phyloP scores from a whole-genome alignment of 1,284 basidiomycete genomes.

The Cryptococcus sp. region DNA sequence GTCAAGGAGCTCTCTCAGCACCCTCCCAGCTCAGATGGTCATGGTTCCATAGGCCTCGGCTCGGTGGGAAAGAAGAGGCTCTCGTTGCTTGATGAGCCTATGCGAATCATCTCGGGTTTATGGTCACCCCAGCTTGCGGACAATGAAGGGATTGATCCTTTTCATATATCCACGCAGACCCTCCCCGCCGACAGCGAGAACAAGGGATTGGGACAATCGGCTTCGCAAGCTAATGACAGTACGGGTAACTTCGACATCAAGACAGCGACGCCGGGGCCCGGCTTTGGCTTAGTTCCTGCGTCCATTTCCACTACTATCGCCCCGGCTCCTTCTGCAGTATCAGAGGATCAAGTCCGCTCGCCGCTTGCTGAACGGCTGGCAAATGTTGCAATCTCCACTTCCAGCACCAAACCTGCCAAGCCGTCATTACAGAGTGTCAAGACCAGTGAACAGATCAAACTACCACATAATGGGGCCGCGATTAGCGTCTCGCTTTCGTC shows the following conservation, averaged over 20 bases:
- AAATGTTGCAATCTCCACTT: conserved; percentile 6
- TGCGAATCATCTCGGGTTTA: conserved; percentile 38
- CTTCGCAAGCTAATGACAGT: background rate
- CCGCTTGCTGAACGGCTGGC: conserved; percentile 19
- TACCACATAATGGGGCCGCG: background rate
- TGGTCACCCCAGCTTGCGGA: conserved; percentile 18
- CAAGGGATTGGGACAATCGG: background rate
- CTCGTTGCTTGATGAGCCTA: conserved; percentile 34
- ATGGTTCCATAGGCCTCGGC: conserved; percentile 1
- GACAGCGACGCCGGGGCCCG: background rate
- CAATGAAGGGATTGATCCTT: conserved; percentile 36
- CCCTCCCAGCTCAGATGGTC: background rate
- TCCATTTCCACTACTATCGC: background rate
- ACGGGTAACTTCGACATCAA: background rate
- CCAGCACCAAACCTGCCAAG: conserved; percentile 2
- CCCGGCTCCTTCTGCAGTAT: background rate
- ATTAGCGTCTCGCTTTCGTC: conserved; percentile 4
- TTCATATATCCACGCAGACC: conserved; percentile 27
- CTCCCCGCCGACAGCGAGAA: conserved; percentile 14
- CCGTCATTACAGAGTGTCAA: conserved; percentile 11
- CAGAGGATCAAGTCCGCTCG: conserved; percentile 7
- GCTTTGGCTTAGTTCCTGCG: background rate
- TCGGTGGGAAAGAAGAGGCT: conserved; percentile 10
- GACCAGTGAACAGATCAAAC: background rate
- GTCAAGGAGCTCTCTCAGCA: background rate